phyloP scores from a whole-genome alignment of 768 basidiomycete genomes.

The Hygrophorus russula region DNA sequence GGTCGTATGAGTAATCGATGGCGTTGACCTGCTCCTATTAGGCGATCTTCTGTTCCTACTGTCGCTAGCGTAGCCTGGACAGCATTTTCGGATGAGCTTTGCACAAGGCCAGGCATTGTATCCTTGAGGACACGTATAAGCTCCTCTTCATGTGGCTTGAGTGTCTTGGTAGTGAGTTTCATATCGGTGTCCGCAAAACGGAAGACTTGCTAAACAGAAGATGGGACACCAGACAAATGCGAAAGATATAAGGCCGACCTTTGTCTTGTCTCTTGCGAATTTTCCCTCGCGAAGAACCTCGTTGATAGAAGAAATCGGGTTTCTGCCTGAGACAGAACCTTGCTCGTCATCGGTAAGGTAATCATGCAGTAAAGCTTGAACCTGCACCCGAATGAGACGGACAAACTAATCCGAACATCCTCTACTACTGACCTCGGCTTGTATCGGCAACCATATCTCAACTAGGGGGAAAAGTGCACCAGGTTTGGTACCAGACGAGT shows the following conservation, averaged over 20 bases:
- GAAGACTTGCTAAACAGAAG: constrained; percentile 57
- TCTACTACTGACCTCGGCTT: constrained; percentile 61
- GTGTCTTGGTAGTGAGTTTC: constrained; percentile 54
- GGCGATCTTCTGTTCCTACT: constrained; percentile 62
- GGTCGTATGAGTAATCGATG: constrained; percentile 82
- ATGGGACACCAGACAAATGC: neutral
- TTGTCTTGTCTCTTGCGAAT: constrained; percentile 65
- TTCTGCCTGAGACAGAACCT: constrained; percentile 65
- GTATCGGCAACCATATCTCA: constrained; percentile 84
- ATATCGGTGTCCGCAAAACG: constrained; percentile 85
- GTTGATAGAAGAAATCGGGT: constrained; percentile 88
- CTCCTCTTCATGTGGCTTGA: constrained; percentile 75
- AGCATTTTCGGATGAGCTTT: constrained; percentile 51
- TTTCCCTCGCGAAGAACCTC: constrained; percentile 84
- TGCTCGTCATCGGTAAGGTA: constrained; percentile 91
- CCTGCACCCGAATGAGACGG: constrained; percentile 29
- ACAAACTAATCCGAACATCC: neutral
- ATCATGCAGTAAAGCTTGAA: constrained; percentile 73
- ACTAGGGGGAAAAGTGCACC: constrained; percentile 70
- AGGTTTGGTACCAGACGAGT: constrained; percentile 68
- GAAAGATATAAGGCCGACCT: constrained; percentile 33
- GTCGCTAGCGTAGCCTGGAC: constrained; percentile 49
- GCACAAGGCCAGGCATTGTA: constrained; percentile 89
- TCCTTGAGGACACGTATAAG: constrained; percentile 75
- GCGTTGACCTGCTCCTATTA: constrained; percentile 61